Evolutionary conservation across 352 stramenopile species (phyloP), one percentile per base, ranked within the genome.

Genomic region (Globisporangium okanoganense): DNA sequence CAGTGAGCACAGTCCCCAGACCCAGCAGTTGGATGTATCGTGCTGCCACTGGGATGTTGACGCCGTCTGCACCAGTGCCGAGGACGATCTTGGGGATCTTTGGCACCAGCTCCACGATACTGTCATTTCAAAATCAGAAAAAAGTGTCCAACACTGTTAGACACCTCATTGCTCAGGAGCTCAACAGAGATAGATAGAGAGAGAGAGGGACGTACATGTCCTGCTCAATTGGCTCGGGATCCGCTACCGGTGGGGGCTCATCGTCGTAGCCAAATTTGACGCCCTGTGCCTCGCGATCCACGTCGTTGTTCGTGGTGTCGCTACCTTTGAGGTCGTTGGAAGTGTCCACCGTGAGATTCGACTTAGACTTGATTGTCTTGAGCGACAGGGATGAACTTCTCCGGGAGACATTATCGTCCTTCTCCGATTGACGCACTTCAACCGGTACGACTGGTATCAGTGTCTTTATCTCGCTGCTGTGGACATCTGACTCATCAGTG

Each of bases 1-100:
- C 62, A 18, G 72, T 78, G 33, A 72, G 33, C 18, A 89, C 78
- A 1, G 75, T 82, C 35, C 80, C 81, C 13, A 93, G 22, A 0
- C 82, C 83, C 16, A 92, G 60, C 14, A 92, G 66, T 25, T 90
- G 79, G 29, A 92, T 87, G 62, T 90, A 92, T 10, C 83, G 75
- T 0, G 73, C 81, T n/a, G 73, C 69, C 16, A 83, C 72, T 1
- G 77, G 61, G 7, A 82, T 69, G 55, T 75, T 81, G 2, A 62
- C 67, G 2, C 64, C 76, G 29, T 63, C 66, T 14, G 71, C 62
- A 7, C 75, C 57, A 0, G 80, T 78, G 4, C 77, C 69, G 10
- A 92, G 69, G 18, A 87, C 54, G 14, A 92, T 88, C 40, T 88
- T 73, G 9, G 81, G 80, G 9, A 90, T 45, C 22, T 87, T 89